These are phyloP conservation scores for Crithidia mellificae DNA, from an alignment of 208 protist species.

Conservation along the genomic window DNA sequence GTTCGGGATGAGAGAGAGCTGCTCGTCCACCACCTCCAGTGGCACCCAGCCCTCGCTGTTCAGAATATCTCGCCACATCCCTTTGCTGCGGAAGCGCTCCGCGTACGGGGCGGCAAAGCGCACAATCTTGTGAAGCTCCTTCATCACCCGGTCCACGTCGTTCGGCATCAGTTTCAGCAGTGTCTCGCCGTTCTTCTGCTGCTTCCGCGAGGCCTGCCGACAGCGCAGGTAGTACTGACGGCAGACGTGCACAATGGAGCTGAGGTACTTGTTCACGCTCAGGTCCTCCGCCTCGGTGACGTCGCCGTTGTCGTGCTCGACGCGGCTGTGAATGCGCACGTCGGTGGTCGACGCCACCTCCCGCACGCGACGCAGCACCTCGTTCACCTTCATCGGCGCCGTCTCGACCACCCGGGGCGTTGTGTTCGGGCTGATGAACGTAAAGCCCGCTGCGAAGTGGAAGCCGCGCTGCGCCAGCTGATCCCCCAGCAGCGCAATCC, in stretches of 20 bases:
- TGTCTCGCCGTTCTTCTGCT: slow-evolving; percentile 14
- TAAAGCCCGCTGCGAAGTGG: slow-evolving; percentile 16
- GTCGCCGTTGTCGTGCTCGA: slow-evolving; percentile 20
- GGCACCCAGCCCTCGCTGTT: slow-evolving; percentile 55
- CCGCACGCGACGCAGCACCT: slow-evolving; percentile 17
- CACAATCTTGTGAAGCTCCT: slow-evolving; percentile 38
- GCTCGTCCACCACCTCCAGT: slow-evolving; percentile 29
- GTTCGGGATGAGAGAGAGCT: slow-evolving; percentile 21
- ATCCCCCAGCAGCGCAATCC: slow-evolving; percentile 21
- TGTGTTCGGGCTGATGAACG: slow-evolving; percentile 2
- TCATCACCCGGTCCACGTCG: slow-evolving; percentile 30
- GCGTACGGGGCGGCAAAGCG: slow-evolving; percentile 39
- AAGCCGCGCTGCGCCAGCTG: slow-evolving; percentile 27
- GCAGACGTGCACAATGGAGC: slow-evolving; percentile 16
- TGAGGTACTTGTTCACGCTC: slow-evolving; percentile 30
- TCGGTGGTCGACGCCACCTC: not conserved
- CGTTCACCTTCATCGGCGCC: slow-evolving; percentile 16
- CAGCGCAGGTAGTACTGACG: slow-evolving; percentile 24
- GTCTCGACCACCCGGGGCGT: slow-evolving; percentile 5
- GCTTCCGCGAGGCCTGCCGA: slow-evolving; percentile 20
- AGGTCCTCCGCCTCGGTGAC: slow-evolving; percentile 5
- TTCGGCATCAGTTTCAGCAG: slow-evolving; percentile 16
- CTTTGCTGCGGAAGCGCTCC: slow-evolving; percentile 21
- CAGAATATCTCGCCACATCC: slow-evolving; percentile 22
- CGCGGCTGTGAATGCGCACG: slow-evolving; percentile 21